Base-by-base conservation (phyloP, 352 stramenopile species). In the Pythium guiyangense region DNA sequence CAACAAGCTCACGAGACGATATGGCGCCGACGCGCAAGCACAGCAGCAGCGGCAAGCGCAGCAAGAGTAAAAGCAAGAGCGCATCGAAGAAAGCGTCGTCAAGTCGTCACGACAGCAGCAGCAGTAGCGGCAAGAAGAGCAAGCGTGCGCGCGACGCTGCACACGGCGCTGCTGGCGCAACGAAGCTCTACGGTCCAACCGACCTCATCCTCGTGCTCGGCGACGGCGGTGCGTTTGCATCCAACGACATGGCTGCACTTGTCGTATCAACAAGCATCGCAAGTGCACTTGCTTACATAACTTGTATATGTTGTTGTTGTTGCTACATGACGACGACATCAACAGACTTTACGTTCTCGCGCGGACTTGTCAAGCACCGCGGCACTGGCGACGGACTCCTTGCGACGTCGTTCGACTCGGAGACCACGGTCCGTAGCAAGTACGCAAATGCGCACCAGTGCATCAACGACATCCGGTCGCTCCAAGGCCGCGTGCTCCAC, bases 301-400 rank as follows among this genome's bases (percentile, higher is more conserved):
- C 12, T 37, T 43, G 22, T 35, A 25, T 37, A 14, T 37, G 20
- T 37, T 11, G 5, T 12, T 37, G 31, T 37, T 37, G 31, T 12
- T 37, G 2, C 12, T 37, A 10, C 31, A 10, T 37, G 5, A 10
- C 31, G 31, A 20, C 14, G 37, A 22, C 22, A 22, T 14, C 22
- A 17, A 20, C 49, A 86, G 85, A 95, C 62, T 95, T 95, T 46
- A 87, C 85, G 52, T 95, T 93, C 60, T 88, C 81, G 4, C 71
- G 69, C 18, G 81, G 80, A 0, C 71, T 95, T 6, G 70, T 80
- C 2, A 74, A 77, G 52, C 82, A 92, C 59, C 79, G 81, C 29
- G 69, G 74, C 37, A 69, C 71, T 18, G 85, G 85, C 3, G 55
- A 61, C 15, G 75, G 76, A 6, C 20, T 95, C 4, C n/a, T 86